Evolutionary conservation across 2,329 filamentous ascomycete species (phyloP), one percentile per base, ranked within the genome.

Genomic region (Raffaelea ambrosiae): DNA sequence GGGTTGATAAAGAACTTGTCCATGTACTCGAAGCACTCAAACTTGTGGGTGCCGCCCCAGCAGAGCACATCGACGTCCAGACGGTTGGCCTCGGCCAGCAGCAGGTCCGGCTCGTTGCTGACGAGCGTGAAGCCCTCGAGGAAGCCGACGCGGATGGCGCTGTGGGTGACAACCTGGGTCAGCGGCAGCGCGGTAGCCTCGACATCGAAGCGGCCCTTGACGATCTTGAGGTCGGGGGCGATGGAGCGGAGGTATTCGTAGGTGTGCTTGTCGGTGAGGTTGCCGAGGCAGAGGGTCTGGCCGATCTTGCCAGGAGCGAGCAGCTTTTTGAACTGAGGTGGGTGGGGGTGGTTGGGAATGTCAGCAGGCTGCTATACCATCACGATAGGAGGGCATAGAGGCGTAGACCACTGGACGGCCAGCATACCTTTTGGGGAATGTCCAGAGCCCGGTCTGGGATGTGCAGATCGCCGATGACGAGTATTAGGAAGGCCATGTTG

Each of bases 401-500:
- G 47, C 41, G 31, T 36, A 46, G 19, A 41, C 20, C 35, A 33
- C 43, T 19, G 40, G 19, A 31, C 19, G 22, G 38, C 41, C 47
- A 36, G 22, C 55, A 56, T 74, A 89, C 88, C 82, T 95, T 95
- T 66, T 84, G 76, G 51, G 89, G 89, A 60, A 95, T 90, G 66
- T 95, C 89, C 55, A 93, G 82, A 58, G 88, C 89, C 64, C 89
- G 78, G 68, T 95, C 89, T 59, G 89, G 89, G 68, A 95, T 95
- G 72, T 95, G 89, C 47, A 95, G 80, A 71, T 95, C 89, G 65
- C 88, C 88, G 58, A 95, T 88, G 62, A 93, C 88, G 63, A 95
- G 79, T 63, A 95, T 89, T 57, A 95, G 77, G 69, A 91, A 88
- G 55, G 88, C 88, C 72, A 91, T 88, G 74, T 29, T 29, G 26